phyloP scores from a whole-genome alignment of 768 basidiomycete genomes.

The Terana coerulea region DNA sequence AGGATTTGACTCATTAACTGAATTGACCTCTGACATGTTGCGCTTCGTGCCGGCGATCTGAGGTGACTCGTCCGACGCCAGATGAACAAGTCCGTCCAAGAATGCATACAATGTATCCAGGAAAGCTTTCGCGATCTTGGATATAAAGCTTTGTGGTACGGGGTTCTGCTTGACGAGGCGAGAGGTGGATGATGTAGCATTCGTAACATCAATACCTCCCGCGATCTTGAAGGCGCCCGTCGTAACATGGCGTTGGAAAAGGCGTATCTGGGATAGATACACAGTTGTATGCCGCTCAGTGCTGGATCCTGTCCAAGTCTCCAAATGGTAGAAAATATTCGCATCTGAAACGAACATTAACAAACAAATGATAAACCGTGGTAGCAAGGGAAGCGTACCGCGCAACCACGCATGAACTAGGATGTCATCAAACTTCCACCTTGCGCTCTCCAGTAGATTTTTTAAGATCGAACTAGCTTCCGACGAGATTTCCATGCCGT shows the following conservation, averaged over 20 bases:
- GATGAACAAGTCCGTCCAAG: slow-evolving; percentile 78
- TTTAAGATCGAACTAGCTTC: slow-evolving; percentile 69
- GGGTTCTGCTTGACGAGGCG: slow-evolving; percentile 56
- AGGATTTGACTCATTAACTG: slow-evolving; percentile 41
- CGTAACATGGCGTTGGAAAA: slow-evolving; percentile 76
- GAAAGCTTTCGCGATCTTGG: slow-evolving; percentile 81
- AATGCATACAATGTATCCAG: slow-evolving; percentile 82
- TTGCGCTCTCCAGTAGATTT: slow-evolving; percentile 71
- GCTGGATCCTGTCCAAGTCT: slow-evolving; percentile 75
- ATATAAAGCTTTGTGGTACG: slow-evolving; percentile 58
- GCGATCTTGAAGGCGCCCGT: slow-evolving; percentile 78
- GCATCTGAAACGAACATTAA: slow-evolving; percentile 53
- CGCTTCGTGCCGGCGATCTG: slow-evolving; percentile 37
- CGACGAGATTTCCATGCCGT: slow-evolving; percentile 73
- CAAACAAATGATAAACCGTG: neutral
- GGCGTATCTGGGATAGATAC: slow-evolving; percentile 73
- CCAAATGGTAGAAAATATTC: slow-evolving; percentile 74
- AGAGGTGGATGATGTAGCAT: slow-evolving; percentile 38
- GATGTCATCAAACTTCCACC: slow-evolving; percentile 87
- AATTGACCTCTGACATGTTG: slow-evolving; percentile 26
- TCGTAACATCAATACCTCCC: slow-evolving; percentile 62
- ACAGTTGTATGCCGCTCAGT: slow-evolving; percentile 63
- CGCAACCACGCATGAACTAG: slow-evolving; percentile 76
- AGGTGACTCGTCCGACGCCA: slow-evolving; percentile 70
- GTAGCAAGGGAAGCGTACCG: slow-evolving; percentile 46